Evolutionary conservation across 805 yeast species (phyloP).

Genomic region (Huiozyma sinensis): DNA sequence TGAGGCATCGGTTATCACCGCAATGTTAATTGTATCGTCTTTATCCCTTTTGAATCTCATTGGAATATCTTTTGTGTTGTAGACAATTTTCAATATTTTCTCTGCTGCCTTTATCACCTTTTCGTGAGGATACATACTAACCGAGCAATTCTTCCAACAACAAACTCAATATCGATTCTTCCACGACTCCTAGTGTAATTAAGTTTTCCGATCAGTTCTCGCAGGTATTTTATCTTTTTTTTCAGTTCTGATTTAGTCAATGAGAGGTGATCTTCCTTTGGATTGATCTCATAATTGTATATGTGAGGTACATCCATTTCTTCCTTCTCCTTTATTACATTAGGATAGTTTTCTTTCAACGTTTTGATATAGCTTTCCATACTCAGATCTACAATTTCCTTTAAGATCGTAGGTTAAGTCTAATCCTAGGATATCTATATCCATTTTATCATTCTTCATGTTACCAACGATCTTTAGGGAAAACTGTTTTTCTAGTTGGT

Average conservation of each 20-base stretch:
- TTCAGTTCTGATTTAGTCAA: background rate
- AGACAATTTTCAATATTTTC: background rate
- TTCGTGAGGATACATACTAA: conserved; percentile 1
- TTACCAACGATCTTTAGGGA: conserved; percentile 4
- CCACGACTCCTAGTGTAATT: conserved; percentile 2
- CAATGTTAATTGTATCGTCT: background rate
- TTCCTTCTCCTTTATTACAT: background rate
- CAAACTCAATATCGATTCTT: conserved; percentile 2
- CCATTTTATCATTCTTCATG: conserved; percentile 1
- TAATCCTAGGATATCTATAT: conserved; percentile 6
- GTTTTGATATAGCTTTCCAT: background rate
- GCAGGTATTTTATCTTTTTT: conserved; percentile 1
- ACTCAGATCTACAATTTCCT: background rate
- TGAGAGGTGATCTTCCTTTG: background rate
- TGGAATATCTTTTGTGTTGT: background rate
- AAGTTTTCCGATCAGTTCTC: conserved; percentile 1
- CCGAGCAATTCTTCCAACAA: conserved; percentile 1
- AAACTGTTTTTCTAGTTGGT: conserved; percentile 1
- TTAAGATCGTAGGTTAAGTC: conserved; percentile 2
- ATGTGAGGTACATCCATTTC: background rate
- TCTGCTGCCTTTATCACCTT: conserved; percentile 1
- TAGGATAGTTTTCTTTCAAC: background rate
- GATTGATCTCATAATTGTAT: background rate
- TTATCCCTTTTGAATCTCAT: background rate
- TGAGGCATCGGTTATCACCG: background rate